Conservation (phyloP, 2,329 filamentous ascomycete genomes). For the Colletotrichum zoysiae region DNA sequence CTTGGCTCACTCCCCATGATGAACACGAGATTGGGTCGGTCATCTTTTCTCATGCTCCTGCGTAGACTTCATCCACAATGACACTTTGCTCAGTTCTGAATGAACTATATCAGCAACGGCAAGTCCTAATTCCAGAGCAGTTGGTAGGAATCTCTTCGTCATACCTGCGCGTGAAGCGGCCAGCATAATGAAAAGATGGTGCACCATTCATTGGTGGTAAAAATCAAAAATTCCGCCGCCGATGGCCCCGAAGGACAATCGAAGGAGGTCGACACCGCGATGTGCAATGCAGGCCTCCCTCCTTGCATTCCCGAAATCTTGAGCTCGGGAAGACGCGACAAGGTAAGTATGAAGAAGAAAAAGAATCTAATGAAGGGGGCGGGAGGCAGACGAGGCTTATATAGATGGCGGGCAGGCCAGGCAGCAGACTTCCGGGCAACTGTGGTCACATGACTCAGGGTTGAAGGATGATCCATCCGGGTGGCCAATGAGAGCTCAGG, state of each 20-base stretch:
- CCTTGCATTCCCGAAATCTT: conserved; percentile 1
- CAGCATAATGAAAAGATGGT: neutral
- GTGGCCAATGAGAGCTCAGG: neutral
- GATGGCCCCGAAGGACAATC: conserved; percentile 11
- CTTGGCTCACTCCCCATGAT: too few species aligned
- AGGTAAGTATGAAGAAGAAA: conserved; percentile 6
- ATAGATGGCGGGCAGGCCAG: neutral
- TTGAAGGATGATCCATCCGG: neutral
- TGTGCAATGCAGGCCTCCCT: conserved; percentile 10
- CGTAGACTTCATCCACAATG: too few species aligned
- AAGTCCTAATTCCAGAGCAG: too few species aligned
- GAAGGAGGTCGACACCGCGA: conserved; percentile 1
- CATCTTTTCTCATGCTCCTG: too few species aligned
- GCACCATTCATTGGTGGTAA: neutral
- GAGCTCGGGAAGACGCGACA: conserved; percentile 1
- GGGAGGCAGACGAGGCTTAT: neutral
- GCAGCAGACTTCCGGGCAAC: neutral
- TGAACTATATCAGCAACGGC: too few species aligned
- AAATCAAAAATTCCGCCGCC: conserved; percentile 8
- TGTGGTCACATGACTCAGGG: neutral
- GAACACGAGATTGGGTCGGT: too few species aligned
- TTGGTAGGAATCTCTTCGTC: neutral
- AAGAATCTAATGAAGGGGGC: neutral
- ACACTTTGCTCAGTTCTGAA: too few species aligned
- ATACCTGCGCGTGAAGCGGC: neutral